Conservation (phyloP, 129 eudicot species). For the Escallonia herrerae region DNA sequence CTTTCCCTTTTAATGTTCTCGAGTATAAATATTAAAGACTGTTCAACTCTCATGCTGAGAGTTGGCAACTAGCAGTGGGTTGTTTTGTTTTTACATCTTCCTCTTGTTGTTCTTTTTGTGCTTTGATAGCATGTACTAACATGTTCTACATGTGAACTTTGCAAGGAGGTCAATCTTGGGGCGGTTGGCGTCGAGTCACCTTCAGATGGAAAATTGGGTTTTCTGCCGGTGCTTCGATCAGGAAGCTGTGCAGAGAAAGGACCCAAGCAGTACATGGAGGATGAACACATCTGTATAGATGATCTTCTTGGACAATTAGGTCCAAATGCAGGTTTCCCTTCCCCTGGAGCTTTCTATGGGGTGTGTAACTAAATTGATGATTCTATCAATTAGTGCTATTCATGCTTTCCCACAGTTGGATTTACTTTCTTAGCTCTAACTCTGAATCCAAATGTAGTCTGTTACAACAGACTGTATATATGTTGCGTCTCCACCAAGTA, state of each 20-base stretch:
- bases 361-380: slow-evolving; percentile 26
- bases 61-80: background rate
- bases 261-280: slow-evolving; percentile 86
- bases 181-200: slow-evolving; percentile 33
- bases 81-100: background rate
- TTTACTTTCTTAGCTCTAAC: too few species aligned
- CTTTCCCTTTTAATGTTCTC: background rate
- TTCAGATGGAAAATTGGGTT: slow-evolving; percentile 46
- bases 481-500: background rate
- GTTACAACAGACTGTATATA: too few species aligned
- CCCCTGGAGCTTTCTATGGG: slow-evolving; percentile 91
- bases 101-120: background rate
- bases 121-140: slow-evolving; percentile 12
- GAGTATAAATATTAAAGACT: background rate
- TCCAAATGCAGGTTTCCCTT: slow-evolving; percentile 45
- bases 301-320: slow-evolving; percentile 52
- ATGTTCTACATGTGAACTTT: slow-evolving; percentile 4
- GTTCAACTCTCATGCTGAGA: too few species aligned
- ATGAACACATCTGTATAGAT: slow-evolving; percentile 80
- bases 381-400: background rate
- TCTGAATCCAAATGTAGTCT: too few species aligned
- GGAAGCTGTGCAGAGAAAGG: slow-evolving; percentile 95
- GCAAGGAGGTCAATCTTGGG: slow-evolving; percentile 43
- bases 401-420: too few species aligned
- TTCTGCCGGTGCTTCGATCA: slow-evolving; percentile 62